A percentile compares a stretch with the other conserved stretches of the same genome.
phyloP scores from a whole-genome alignment of 768 basidiomycete species.

The Asterophora lycoperdoides region DNA sequence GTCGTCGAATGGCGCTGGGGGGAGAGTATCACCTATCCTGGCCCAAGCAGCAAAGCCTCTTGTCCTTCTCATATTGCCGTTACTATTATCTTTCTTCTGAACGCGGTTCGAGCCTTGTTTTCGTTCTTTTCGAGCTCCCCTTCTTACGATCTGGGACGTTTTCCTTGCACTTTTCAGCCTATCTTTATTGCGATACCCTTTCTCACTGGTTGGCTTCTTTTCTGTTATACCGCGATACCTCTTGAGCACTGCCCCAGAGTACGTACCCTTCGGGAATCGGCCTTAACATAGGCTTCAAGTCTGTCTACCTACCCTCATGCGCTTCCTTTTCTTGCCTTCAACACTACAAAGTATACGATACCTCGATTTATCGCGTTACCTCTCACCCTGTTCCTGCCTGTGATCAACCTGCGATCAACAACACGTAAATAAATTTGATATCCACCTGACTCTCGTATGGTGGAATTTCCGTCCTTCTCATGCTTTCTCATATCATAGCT shows the following conservation, averaged over 20 bases:
- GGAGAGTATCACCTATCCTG: not conserved
- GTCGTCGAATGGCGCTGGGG: constrained; percentile 8
- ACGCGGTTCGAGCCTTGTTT: not conserved
- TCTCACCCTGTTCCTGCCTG: no score
- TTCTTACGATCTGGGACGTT: not conserved
- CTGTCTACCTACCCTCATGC: constrained; percentile 7
- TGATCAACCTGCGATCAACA: no score
- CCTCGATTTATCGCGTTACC: no score
- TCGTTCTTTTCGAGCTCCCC: constrained; percentile 1
- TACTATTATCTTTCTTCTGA: constrained; percentile 8
- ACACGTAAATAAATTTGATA: no score
- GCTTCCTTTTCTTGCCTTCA: not conserved
- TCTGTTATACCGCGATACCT: not conserved
- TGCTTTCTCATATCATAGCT: not conserved
- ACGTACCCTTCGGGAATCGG: not conserved
- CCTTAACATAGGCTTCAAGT: constrained; percentile 37
- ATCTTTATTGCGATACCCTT: constrained; percentile 26
- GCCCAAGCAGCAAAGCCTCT: not conserved
- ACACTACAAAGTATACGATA: no score
- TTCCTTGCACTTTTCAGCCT: constrained; percentile 8
- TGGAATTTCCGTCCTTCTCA: no score
- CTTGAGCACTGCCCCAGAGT: not conserved
- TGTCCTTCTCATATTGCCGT: not conserved
- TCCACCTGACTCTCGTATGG: not conserved
- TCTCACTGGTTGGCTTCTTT: constrained; percentile 1